Evolutionary conservation across 2,329 filamentous ascomycete genomes (phyloP).

Genomic region (Plectosphaerella plurivora): DNA sequence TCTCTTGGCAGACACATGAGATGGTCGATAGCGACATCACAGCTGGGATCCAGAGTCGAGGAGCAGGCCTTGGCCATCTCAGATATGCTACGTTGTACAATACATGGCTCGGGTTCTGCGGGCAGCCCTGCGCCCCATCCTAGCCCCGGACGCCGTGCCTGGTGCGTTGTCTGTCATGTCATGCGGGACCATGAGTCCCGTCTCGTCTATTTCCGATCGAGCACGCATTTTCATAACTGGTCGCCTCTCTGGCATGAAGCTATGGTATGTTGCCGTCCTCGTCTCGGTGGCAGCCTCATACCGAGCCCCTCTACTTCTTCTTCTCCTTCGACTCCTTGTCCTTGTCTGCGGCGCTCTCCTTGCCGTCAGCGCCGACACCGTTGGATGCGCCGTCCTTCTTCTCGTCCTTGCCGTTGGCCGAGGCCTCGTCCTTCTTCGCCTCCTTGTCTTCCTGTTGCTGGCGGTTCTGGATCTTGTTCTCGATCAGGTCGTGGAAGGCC

Average conservation of each 20-base stretch:
- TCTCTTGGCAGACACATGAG: slow-evolving; percentile 46
- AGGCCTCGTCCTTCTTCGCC: slow-evolving; percentile 66
- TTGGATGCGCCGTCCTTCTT: slow-evolving; percentile 47
- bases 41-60: too few species aligned
- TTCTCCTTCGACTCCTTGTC: slow-evolving; percentile 50
- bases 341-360: slow-evolving; percentile 41
- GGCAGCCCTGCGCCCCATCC: too few species aligned
- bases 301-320: slow-evolving; percentile 28
- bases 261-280: too few species aligned
- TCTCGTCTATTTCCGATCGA: too few species aligned
- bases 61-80: not conserved
- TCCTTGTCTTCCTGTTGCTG: slow-evolving; percentile 97
- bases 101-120: not conserved
- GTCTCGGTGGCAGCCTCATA: too few species aligned
- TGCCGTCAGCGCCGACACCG: slow-evolving; percentile 37
- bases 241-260: too few species aligned
- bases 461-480: slow-evolving; percentile 99
- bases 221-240: too few species aligned
- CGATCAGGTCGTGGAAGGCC: slow-evolving; percentile 97
- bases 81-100: not conserved
- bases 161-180: too few species aligned
- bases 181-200: too few species aligned
- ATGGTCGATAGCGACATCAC: not conserved
- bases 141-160: too few species aligned
- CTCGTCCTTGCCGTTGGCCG: slow-evolving; percentile 49